A percentile compares a stretch with the other conserved stretches of the same genome.
These are phyloP conservation scores for Xerocomus amazonicus DNA, from an alignment of 1,284 basidiomycete genomes.

Conservation along the genomic window DNA sequence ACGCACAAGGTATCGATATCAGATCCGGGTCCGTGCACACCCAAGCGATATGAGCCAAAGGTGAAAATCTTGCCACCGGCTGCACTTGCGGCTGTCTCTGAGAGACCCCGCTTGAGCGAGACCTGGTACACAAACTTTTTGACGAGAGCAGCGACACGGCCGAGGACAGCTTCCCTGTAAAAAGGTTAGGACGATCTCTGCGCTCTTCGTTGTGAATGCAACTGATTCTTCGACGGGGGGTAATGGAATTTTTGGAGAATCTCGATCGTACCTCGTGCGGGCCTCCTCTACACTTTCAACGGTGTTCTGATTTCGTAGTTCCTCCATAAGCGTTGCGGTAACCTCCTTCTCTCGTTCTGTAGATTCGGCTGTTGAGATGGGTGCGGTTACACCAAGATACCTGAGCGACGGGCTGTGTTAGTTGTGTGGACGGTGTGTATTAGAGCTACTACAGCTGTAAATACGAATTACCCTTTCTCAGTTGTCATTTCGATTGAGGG, in stretches of 20 bases:
- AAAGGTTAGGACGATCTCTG: constrained; percentile 28
- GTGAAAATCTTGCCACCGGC: constrained; percentile 99
- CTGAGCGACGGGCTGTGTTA: constrained; percentile 35
- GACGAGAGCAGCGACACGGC: constrained; percentile 85
- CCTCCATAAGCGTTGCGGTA: constrained; percentile 85
- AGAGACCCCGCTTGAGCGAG: constrained; percentile 76
- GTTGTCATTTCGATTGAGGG: constrained; percentile 34
- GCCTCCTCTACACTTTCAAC: constrained; percentile 92
- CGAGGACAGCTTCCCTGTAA: constrained; percentile 89
- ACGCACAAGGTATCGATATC: constrained; percentile 99
- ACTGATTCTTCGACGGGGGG: constrained; percentile 7
- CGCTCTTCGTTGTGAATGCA: constrained; percentile 6
- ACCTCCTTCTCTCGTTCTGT: constrained; percentile 73
- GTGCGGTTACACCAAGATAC: constrained; percentile 82
- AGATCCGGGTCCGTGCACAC: constrained; percentile 93
- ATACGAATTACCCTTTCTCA: constrained; percentile 35
- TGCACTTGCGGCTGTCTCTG: constrained; percentile 79
- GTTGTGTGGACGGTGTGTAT: neutral
- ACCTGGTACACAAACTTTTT: constrained; percentile 92
- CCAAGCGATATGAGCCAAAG: constrained; percentile 94
- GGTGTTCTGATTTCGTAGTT: constrained; percentile 81
- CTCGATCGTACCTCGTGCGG: constrained; percentile 61
- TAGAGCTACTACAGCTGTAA: constrained; percentile 1
- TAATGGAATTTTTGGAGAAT: constrained; percentile 5
- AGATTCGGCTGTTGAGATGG: constrained; percentile 82